Evolutionary conservation across 192 early-diverging fungal species (phyloP).

Genomic region (Gamsiella multidivaricata): DNA sequence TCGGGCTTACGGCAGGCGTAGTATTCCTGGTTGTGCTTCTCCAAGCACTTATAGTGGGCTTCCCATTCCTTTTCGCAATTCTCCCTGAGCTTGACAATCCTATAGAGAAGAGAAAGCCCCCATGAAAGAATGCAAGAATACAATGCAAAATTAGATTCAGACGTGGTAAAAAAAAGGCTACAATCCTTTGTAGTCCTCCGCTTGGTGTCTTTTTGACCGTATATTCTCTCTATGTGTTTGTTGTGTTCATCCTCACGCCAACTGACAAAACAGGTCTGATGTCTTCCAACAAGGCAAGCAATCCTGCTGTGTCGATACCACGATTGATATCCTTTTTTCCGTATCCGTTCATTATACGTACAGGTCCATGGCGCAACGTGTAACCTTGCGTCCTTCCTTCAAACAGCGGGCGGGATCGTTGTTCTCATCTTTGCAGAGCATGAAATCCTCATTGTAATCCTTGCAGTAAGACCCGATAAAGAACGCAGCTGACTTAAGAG

Average conservation of each 20-base stretch:
- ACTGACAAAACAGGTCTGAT: too few relatives aligned
- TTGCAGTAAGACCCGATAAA: constrained; percentile 91
- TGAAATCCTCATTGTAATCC: constrained; percentile 94
- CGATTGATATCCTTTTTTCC: neutral
- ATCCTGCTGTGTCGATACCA: too few relatives aligned
- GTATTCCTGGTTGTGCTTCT: constrained; percentile 91
- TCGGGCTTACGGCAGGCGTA: constrained; percentile 84
- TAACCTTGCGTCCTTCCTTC: constrained; percentile 94
- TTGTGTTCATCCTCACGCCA: too few relatives aligned
- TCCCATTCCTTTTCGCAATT: constrained; percentile 90
- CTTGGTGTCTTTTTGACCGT: too few relatives aligned
- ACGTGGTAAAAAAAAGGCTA: too few relatives aligned
- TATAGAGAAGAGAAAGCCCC: constrained; percentile 47
- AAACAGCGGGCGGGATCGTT: constrained; percentile 92
- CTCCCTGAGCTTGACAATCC: constrained; percentile 86
- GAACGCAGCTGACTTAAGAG: constrained; percentile 93
- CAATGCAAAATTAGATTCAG: too few relatives aligned
- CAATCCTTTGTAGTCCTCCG: too few relatives aligned
- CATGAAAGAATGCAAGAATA: too few relatives aligned
- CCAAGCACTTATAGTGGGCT: constrained; percentile 92
- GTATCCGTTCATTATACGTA: constrained; percentile 52
- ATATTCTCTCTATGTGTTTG: too few relatives aligned
- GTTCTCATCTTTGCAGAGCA: constrained; percentile 95
- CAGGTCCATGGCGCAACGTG: constrained; percentile 91
- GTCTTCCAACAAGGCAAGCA: too few relatives aligned